Evolutionary conservation across 441 rosid genomes (phyloP).

Genomic region (Isatis lusitanica): DNA sequence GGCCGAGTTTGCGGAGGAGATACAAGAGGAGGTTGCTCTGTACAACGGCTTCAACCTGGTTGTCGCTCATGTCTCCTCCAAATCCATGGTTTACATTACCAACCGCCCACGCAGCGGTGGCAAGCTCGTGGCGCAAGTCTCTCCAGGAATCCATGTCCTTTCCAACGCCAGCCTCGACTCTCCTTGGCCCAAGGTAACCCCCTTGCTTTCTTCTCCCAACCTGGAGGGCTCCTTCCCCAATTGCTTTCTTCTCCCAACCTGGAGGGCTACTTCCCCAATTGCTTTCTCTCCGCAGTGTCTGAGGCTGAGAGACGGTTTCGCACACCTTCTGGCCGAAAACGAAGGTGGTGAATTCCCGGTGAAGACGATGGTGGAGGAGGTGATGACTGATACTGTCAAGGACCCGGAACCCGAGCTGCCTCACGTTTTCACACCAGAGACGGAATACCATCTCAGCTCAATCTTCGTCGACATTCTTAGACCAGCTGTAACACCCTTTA

Average conservation of each 20-base stretch:
- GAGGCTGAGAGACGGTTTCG: slow-evolving; percentile 50
- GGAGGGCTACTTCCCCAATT: background rate
- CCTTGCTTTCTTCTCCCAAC: background rate
- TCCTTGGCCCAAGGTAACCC: slow-evolving; percentile 80
- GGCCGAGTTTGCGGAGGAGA: slow-evolving; percentile 60
- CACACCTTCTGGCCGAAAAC: slow-evolving; percentile 37
- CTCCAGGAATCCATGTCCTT: slow-evolving; percentile 80
- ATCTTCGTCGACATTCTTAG: slow-evolving; percentile 50
- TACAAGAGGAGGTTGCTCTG: slow-evolving; percentile 43
- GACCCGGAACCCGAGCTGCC: slow-evolving; percentile 51
- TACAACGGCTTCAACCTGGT: slow-evolving; percentile 80
- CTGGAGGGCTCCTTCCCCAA: too few relatives aligned
- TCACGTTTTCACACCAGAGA: slow-evolving; percentile 41
- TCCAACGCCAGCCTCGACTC: slow-evolving; percentile 74
- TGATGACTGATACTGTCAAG: slow-evolving; percentile 59
- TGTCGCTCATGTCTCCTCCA: slow-evolving; percentile 49
- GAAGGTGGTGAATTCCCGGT: slow-evolving; percentile 49
- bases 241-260: background rate
- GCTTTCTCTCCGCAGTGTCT: slow-evolving; percentile 44
- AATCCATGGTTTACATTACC: slow-evolving; percentile 62
- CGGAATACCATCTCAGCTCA: slow-evolving; percentile 54
- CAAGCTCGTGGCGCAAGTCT: slow-evolving; percentile 44
- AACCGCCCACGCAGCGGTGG: slow-evolving; percentile 50
- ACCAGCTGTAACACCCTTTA: slow-evolving; percentile 28
- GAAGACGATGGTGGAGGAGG: slow-evolving; percentile 49